Conservation (phyloP, 2,329 filamentous ascomycete species). For the Talaromyces sp. region DNA sequence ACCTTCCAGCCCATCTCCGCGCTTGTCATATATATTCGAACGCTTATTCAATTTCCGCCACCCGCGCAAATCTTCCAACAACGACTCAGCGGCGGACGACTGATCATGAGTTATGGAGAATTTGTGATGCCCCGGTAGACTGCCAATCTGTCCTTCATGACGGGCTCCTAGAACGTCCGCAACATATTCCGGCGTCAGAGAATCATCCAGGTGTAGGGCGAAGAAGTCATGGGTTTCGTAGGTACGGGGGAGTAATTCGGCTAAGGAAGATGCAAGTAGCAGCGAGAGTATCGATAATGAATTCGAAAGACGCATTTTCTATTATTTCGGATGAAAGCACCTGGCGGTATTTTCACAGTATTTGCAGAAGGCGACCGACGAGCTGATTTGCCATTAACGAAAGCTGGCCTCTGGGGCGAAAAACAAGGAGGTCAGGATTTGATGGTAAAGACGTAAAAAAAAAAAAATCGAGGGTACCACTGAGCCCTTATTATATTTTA, state of each 20-base stretch:
- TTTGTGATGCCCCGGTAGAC: slow-evolving; percentile 76
- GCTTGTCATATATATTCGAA: slow-evolving; percentile 21
- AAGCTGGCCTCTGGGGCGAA: background rate
- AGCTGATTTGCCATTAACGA: slow-evolving; percentile 7
- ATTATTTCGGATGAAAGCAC: slow-evolving; percentile 2
- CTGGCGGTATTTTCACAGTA: slow-evolving; percentile 17
- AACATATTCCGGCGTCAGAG: slow-evolving; percentile 63
- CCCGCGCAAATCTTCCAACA: slow-evolving; percentile 53
- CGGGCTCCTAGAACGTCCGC: slow-evolving; percentile 70
- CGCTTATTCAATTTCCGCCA: slow-evolving; percentile 60
- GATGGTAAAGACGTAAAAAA: background rate
- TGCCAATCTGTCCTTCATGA: slow-evolving; percentile 77
- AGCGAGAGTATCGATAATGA: slow-evolving; percentile 29
- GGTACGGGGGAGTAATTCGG: slow-evolving; percentile 59
- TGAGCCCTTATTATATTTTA: background rate
- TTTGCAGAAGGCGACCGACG: slow-evolving; percentile 1
- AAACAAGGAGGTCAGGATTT: background rate
- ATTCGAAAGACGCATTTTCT: slow-evolving; percentile 26
- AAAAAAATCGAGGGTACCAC: too few relatives aligned
- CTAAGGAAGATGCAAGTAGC: slow-evolving; percentile 44
- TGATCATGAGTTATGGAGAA: slow-evolving; percentile 66
- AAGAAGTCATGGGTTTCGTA: slow-evolving; percentile 88
- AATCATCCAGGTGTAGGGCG: slow-evolving; percentile 74
- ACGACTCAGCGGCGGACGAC: slow-evolving; percentile 54
- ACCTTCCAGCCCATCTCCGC: slow-evolving; percentile 61